phyloP scores from a whole-genome alignment of 1,284 basidiomycete genomes.

The Moesziomyces antarcticus region DNA sequence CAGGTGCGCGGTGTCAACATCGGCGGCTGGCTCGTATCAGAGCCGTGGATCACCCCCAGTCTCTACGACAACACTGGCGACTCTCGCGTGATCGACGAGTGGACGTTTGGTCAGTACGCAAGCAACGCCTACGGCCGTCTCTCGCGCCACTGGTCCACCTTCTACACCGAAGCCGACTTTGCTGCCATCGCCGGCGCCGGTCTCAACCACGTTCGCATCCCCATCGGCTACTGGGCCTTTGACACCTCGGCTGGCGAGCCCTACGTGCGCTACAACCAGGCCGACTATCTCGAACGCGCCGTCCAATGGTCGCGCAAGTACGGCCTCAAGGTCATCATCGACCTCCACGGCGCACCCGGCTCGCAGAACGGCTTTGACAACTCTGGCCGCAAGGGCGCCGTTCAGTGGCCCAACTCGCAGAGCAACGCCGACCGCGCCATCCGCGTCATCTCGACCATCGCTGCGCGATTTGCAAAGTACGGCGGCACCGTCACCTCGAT shows the following conservation, averaged over 20 bases:
- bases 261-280: constrained; percentile 83
- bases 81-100: constrained; percentile 77
- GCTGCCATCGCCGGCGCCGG: constrained; percentile 71
- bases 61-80: constrained; percentile 71
- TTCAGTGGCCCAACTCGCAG: constrained; percentile 78
- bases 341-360: constrained; percentile 73
- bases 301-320: constrained; percentile 82
- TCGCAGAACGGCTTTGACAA: constrained; percentile 68
- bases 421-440: constrained; percentile 79
- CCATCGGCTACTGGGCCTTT: constrained; percentile 93
- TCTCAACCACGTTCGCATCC: constrained; percentile 81
- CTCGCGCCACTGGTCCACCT: constrained; percentile 79
- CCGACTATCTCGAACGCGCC: constrained; percentile 72
- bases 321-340: constrained; percentile 83
- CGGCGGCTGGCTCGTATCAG: constrained; percentile 66
- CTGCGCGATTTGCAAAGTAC: constrained; percentile 55
- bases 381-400: constrained; percentile 77
- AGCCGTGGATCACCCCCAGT: constrained; percentile 64
- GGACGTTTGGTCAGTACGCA: constrained; percentile 78
- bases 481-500: constrained; percentile 59
- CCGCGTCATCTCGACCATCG: constrained; percentile 74
- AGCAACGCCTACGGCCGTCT: constrained; percentile 59
- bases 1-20: constrained; percentile 65
- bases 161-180: constrained; percentile 83
- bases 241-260: constrained; percentile 83